phyloP scores from a whole-genome alignment of 192 early-diverging fungal species.

The Backusella australiensis region DNA sequence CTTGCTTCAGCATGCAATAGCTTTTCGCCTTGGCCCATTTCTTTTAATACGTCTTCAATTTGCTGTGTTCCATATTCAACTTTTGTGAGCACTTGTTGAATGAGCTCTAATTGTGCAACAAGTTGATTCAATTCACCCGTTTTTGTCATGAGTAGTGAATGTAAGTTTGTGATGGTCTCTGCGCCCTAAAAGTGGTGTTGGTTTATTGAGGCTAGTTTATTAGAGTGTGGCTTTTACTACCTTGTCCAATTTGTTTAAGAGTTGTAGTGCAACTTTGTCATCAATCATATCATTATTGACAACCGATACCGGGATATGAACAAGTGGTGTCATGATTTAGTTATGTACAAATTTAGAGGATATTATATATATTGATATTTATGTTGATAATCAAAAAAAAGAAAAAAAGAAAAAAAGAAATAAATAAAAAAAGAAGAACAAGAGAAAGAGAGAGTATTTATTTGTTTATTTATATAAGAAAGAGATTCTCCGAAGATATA shows the following conservation, averaged over 20 bases:
- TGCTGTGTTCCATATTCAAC: conserved; percentile 28
- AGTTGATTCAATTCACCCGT: conserved; percentile 31
- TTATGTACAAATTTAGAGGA: no score
- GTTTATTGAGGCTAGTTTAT: neutral
- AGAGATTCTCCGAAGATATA: no score
- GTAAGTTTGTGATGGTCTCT: conserved; percentile 31
- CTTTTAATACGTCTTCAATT: conserved; percentile 26
- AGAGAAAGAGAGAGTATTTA: no score
- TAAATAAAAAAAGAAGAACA: no score
- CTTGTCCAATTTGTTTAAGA: conserved; percentile 24
- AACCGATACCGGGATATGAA: neutral
- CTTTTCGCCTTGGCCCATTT: conserved; percentile 1
- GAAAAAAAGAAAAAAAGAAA: no score
- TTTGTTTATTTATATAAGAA: no score
- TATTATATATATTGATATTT: no score
- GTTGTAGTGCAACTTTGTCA: conserved; percentile 11
- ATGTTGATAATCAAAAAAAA: no score
- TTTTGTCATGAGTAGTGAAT: conserved; percentile 24
- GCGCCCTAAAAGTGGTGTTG: conserved; percentile 17
- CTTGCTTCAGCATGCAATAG: conserved; percentile 32
- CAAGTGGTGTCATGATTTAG: neutral
- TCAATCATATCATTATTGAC: neutral
- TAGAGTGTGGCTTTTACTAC: neutral
- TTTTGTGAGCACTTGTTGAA: conserved; percentile 24
- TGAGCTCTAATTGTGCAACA: conserved; percentile 27